Evolutionary conservation across 306 rosid species (phyloP), one percentile per base, ranked within the genome.

Genomic region (Dicorynia guianensis): DNA sequence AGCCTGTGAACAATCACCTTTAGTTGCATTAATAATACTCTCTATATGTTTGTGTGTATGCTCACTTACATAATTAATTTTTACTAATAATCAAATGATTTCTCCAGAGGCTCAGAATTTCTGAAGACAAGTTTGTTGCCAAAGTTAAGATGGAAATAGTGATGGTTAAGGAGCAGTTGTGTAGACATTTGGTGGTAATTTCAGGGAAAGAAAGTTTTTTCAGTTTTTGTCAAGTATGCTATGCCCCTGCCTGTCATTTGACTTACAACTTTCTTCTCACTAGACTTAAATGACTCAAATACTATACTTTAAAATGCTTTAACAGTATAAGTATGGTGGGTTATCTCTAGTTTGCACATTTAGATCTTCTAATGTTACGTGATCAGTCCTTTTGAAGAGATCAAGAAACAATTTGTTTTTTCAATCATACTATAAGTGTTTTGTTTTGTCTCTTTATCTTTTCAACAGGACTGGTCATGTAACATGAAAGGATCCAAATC

Each of bases 111-210:
- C 71, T 92, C 97, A 58, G 99, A 95, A 80, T 95, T 95, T 84
- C 89, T 19, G 96, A 89, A 79, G 97, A 84, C 85, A 92, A 81
- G 17, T 90, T 90, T 89, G 87, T 95, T 14, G 87, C 90, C 80
- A 92, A 95, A 88, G 93, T 95, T 73, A 95, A 95, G 85, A 85
- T 95, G 93, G 99, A 95, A 87, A 89, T 95, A 73, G 99, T 95
- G 62, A 90, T 92, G 77, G 76, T 56, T 68, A 90, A 89, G 69
- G 89, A 92, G 63, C 97, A 92, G 97, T 97, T 95, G 70, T 57
- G 67, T 59, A 33, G 74, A 77, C 48, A 59, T 67, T 66, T 52
- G 69, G 9, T 12, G 17, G 74, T 73, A 60, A 40, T 43, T 53
- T 77, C 17, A 34, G 75, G n/a, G 13, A 72, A 54, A 42, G 69